Evolutionary conservation across 2,329 filamentous ascomycete genomes (phyloP), one percentile per base, ranked within the genome.

Genomic region (Hymenoscyphus albidus): DNA sequence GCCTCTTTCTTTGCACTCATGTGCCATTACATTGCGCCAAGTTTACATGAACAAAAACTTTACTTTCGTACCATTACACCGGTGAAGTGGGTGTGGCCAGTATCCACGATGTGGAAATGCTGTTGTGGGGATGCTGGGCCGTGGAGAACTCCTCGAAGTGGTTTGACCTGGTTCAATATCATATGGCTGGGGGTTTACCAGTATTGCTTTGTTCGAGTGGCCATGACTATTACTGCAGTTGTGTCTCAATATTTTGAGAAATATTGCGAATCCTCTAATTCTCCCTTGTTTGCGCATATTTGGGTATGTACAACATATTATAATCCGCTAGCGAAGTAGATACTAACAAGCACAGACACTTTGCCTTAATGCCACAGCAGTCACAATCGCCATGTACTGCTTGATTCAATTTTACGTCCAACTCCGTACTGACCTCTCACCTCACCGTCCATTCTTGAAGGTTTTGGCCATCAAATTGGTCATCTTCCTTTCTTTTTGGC

Each of bases 401-500:
- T 78, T 97, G 55, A 88, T 96, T 68, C 92, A 96, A 72, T 95
- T 95, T 76, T 96, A 96, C 76, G 76, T 90, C 38, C 91, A 96
- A 76, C 81, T 95, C 57, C 87, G 86, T 68, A 78, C 82, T 0
- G 85, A 91, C 65, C 82, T 96, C 32, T 81, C 83, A 7, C 83
- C 88, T 62, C 85, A 96, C 74, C 82, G 80, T 18, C 90, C 92
- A 0, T 89, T 94, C 69, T 77, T 94, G 69, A 96, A 96, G 77
- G 87, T 96, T 32, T 74, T 92, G 22, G 90, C 91, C 72, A 95
- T 97, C 78, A 96, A 96, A 77, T 83, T 96, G 35, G 92, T 96
- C 73, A 92, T 96, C 73, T 96, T 96, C 80, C 83, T 97, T 70
- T 93, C 89, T 42, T 96, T 96, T 77, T 96, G 92, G 92, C 92